Evolutionary conservation across 176 grass and related monocot genomes (phyloP).

Genomic region (Lolium rigidum): DNA sequence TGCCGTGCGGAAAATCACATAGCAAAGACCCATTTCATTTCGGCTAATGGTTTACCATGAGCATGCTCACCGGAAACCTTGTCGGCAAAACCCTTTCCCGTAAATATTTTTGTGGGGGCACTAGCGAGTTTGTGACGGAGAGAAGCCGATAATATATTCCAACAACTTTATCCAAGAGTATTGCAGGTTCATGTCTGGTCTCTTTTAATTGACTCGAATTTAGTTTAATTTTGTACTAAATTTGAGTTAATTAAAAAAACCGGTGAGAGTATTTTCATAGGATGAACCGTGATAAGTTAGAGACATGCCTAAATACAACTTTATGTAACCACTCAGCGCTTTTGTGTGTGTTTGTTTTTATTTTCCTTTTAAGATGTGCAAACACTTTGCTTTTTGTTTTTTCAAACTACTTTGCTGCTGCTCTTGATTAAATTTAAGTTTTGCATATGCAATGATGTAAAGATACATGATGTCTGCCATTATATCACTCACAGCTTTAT

Average conservation of each 20-base stretch:
- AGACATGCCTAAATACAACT: not conserved
- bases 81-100: no score
- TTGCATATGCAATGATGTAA: constrained; percentile 19
- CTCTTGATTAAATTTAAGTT: not conserved
- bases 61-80: no score
- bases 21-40: no score
- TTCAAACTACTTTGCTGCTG: not conserved
- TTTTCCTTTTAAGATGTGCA: not conserved
- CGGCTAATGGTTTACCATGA: no score
- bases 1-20: no score
- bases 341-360: not conserved
- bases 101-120: no score
- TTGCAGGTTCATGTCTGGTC: not conserved
- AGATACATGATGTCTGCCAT: constrained; percentile 15
- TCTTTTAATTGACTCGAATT: no score
- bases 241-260: not conserved
- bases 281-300: not conserved
- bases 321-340: not conserved
- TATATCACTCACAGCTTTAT: not conserved
- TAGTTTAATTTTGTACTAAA: no score
- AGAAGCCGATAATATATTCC: no score
- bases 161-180: not conserved
- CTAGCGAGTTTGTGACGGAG: no score
- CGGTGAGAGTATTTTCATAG: not conserved
- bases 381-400: not conserved